Conservation (phyloP, 768 basidiomycete genomes). For the Tulasnella sp. region DNA sequence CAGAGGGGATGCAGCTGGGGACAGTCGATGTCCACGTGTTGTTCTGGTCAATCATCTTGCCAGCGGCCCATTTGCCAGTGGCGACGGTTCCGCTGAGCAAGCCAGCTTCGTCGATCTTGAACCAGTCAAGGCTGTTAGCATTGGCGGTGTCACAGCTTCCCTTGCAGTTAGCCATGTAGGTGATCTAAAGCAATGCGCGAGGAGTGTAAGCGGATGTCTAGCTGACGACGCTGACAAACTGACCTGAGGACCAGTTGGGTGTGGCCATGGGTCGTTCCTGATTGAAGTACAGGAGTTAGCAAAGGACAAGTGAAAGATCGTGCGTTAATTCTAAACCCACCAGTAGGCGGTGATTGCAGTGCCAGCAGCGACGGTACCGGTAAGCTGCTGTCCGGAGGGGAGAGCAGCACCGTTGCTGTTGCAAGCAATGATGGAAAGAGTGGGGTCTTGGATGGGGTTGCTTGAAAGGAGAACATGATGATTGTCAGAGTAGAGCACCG, state of each 20-base stretch:
- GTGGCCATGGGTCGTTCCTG: slow-evolving; percentile 27
- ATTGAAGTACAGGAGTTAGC: neutral
- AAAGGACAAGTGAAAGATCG: too few species aligned
- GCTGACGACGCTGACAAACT: too few species aligned
- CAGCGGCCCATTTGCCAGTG: slow-evolving; percentile 30
- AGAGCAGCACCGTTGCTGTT: slow-evolving; percentile 28
- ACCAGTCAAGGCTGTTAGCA: slow-evolving; percentile 21
- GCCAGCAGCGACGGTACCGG: slow-evolving; percentile 31
- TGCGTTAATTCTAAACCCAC: slow-evolving; percentile 4
- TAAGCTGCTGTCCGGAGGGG: slow-evolving; percentile 24
- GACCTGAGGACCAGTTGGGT: slow-evolving; percentile 24
- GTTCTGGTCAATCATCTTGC: slow-evolving; percentile 30
- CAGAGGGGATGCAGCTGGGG: slow-evolving; percentile 20
- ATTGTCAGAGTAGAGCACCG: too few species aligned
- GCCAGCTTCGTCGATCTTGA: slow-evolving; percentile 28
- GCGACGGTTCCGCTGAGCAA: slow-evolving; percentile 20
- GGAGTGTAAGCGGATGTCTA: neutral
- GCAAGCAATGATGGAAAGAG: slow-evolving; percentile 25
- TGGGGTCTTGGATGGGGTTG: slow-evolving; percentile 30
- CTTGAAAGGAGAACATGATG: neutral
- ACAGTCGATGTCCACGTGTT: slow-evolving; percentile 28
- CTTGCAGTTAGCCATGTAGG: slow-evolving; percentile 33
- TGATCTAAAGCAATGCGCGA: slow-evolving; percentile 14
- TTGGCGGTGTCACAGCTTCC: slow-evolving; percentile 29
- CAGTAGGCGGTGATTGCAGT: slow-evolving; percentile 30